Percentiles rank a stretch among this genome's conserved stretches.
These are phyloP conservation scores for Hippophae gyantsensis DNA, from an alignment of 306 rosid genomes.

Conservation along the genomic window DNA sequence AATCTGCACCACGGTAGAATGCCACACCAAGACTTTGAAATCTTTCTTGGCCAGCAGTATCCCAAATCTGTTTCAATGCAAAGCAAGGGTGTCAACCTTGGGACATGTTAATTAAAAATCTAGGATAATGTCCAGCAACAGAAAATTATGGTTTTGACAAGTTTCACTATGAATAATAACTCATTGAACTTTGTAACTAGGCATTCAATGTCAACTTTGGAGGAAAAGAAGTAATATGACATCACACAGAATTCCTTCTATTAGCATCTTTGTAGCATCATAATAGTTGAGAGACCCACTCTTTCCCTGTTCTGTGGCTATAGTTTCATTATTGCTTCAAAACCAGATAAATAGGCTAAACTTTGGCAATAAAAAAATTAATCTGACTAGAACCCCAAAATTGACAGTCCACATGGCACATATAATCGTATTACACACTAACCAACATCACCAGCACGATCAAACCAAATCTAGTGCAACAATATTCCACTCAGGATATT, in stretches of 20 bases:
- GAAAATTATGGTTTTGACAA: neutral
- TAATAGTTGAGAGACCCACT: neutral
- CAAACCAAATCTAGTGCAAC: neutral
- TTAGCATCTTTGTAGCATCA: neutral
- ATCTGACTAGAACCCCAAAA: neutral
- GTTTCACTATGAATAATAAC: neutral
- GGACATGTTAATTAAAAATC: neutral
- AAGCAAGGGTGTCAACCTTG: constrained; percentile 12
- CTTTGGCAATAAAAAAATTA: neutral
- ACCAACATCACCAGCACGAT: neutral
- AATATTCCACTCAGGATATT: neutral
- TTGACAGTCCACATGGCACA: neutral
- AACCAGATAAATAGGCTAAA: neutral
- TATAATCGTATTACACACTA: neutral
- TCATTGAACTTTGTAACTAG: neutral
- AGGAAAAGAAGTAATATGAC: neutral
- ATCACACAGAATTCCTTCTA: neutral
- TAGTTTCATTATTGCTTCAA: too few species aligned
- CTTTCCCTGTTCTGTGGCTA: neutral
- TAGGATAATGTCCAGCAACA: neutral
- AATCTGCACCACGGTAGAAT: constrained; percentile 98
- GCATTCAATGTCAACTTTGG: neutral
- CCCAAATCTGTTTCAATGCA: constrained; percentile 60
- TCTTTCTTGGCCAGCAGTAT: constrained; percentile 97
- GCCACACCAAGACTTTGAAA: constrained; percentile 99